Evolutionary conservation across 768 basidiomycete species (phyloP).

Genomic region (Serpula lacrymans): DNA sequence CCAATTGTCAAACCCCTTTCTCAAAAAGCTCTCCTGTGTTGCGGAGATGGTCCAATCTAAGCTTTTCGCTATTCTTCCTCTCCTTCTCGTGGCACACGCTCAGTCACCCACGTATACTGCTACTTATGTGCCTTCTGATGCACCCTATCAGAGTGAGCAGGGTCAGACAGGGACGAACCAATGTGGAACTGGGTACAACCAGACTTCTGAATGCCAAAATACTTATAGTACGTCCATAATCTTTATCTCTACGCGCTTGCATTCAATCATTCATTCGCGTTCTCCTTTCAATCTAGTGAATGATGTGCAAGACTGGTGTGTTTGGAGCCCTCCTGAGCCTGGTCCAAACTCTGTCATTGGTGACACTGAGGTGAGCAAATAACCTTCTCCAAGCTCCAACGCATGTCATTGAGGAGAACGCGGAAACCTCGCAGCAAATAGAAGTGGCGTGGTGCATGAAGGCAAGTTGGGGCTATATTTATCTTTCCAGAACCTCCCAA

Average conservation of each 20-base stretch:
- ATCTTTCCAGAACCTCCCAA: not conserved
- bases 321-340: constrained; percentile 49
- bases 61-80: constrained; percentile 15
- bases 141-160: constrained; percentile 45
- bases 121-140: constrained; percentile 47
- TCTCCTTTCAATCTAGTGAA: constrained; percentile 39
- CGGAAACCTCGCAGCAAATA: constrained; percentile 30
- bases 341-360: constrained; percentile 53
- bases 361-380: constrained; percentile 53
- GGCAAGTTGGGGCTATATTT: constrained; percentile 17
- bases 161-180: constrained; percentile 65
- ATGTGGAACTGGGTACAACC: constrained; percentile 56
- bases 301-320: constrained; percentile 52
- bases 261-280: not conserved
- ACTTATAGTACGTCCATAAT: constrained; percentile 44
- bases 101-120: constrained; percentile 32
- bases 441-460: constrained; percentile 55
- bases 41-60: constrained; percentile 17
- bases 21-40: constrained; percentile 10
- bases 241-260: not conserved
- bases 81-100: constrained; percentile 15
- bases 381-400: constrained; percentile 4
- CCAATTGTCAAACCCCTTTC: constrained; percentile 2
- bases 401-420: constrained; percentile 10
- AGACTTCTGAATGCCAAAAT: constrained; percentile 65